Conservation (phyloP, 2,329 filamentous ascomycete species). For the Hortaea sp. region DNA sequence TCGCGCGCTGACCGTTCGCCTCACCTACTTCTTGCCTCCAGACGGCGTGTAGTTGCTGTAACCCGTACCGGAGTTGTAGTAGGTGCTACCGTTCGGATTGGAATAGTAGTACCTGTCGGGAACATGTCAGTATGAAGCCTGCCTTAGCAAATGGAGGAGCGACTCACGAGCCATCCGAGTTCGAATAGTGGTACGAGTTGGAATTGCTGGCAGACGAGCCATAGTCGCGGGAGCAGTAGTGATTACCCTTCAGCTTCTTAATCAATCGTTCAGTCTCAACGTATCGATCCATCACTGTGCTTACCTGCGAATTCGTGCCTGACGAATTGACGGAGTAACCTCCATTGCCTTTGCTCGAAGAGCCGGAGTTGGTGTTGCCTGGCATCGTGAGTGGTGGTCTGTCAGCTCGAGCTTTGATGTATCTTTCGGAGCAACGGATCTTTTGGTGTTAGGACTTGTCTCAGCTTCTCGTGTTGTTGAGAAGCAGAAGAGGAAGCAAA, state of each 20-base stretch:
- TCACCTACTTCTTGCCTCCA: slow-evolving; percentile 10
- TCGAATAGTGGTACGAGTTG: slow-evolving; percentile 60
- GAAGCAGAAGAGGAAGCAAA: too few species aligned
- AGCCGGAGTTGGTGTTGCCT: slow-evolving; percentile 2
- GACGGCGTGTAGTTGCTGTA: slow-evolving; percentile 51
- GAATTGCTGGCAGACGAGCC: slow-evolving; percentile 44
- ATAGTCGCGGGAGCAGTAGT: slow-evolving; percentile 57
- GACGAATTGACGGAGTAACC: slow-evolving; percentile 32
- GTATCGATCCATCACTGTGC: slow-evolving; percentile 2
- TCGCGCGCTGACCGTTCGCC: neutral
- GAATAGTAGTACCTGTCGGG: slow-evolving; percentile 58
- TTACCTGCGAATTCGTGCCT: slow-evolving; percentile 55
- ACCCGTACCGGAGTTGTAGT: slow-evolving; percentile 54
- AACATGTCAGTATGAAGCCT: neutral
- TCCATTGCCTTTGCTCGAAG: slow-evolving; percentile 6
- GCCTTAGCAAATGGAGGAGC: neutral
- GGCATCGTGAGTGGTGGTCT: too few species aligned
- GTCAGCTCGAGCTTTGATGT: too few species aligned
- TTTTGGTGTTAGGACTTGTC: too few species aligned
- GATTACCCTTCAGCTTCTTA: slow-evolving; percentile 46
- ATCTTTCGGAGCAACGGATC: too few species aligned
- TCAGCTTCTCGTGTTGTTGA: too few species aligned
- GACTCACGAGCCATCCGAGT: slow-evolving; percentile 40
- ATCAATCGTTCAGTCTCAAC: neutral
- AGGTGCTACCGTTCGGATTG: slow-evolving; percentile 57